Conservation (phyloP, 805 yeast species). For the Kuraishia molischiana region DNA sequence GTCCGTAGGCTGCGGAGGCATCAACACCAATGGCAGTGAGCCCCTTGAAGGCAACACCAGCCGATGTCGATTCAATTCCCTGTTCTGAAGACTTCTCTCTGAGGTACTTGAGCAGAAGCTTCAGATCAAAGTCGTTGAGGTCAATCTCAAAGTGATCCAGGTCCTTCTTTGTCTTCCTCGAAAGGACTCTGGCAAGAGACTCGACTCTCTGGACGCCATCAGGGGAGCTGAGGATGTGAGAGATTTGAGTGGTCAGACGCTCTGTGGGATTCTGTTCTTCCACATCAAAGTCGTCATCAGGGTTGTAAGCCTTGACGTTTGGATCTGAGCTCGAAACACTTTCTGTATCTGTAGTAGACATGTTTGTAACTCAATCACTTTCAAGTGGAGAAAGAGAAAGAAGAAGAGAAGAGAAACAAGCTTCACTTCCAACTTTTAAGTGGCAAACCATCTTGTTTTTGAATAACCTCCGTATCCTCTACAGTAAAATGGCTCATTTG, state of each 20-base stretch:
- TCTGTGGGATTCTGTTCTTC: neutral
- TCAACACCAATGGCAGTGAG: conserved; percentile 39
- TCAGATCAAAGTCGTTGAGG: conserved; percentile 35
- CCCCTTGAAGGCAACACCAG: conserved; percentile 39
- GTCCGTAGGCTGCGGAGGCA: conserved; percentile 42
- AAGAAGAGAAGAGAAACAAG: no score
- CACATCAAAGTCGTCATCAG: neutral
- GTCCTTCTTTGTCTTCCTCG: conserved; percentile 37
- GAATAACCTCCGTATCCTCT: no score
- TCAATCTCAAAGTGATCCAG: conserved; percentile 34
- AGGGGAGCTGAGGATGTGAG: conserved; percentile 4
- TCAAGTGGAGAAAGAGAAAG: no score
- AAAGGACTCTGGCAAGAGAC: conserved; percentile 38
- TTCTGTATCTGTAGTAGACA: neutral
- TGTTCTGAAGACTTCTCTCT: conserved; percentile 27
- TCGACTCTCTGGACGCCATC: conserved; percentile 23
- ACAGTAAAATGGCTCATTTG: no score
- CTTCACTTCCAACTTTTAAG: no score
- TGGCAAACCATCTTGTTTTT: no score
- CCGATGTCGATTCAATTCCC: conserved; percentile 36
- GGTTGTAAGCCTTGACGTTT: neutral
- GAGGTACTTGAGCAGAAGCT: conserved; percentile 29
- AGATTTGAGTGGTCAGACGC: conserved; percentile 18
- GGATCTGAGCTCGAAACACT: neutral
- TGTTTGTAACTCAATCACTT: no score